Base-by-base conservation (phyloP, 2,329 filamentous ascomycete genomes). In the Sclerotiophoma versabilis region DNA sequence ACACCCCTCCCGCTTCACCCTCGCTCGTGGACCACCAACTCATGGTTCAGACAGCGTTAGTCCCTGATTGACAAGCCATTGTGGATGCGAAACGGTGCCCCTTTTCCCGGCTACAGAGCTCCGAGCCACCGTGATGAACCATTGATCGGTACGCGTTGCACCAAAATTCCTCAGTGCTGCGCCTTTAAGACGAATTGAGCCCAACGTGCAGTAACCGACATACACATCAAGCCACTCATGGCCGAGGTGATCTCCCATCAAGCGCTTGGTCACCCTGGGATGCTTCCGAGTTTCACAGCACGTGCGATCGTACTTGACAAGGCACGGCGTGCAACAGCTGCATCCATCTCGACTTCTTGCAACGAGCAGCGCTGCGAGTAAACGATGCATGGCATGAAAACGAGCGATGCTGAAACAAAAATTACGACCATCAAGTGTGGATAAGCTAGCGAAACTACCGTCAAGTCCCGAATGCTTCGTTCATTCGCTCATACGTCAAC, bases 181-280 rank as follows among this genome's bases (percentile, higher is more conserved):
- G 53, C 33, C 60, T 43, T 59, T 63, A 68, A 50, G 25, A 65
- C 65, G 42, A 22, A 71, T 71, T 57, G 57, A 70, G 69, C 59
- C 51, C 60, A 51, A 67, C 66, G 61, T 70, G 68, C 68, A 71
- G 65, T 54, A 58, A 59, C 61, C 63, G 58, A 63, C 63, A 57
- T 63, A 46, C 48, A 52, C 51, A 58, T 54, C 60, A 57, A 51
- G 48, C 51, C 60, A 58, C 45, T 60, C 57, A 63, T 59, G 60
- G 63, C 60, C 53, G 46, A 55, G 38, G 43, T 57, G 37, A 51
- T 55, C 54, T 59, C 48, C 54, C 57, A 57, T 26, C 43, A 50
- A 45, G 20, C 39, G 30, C 32, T 43, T 34, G 17, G 30, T 45
- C 44, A 32, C 54, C 51, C 59, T 61, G 57, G 59, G 57, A 54